Conservation (phyloP, 345 rosid species). For the Eucalyptus pumila region DNA sequence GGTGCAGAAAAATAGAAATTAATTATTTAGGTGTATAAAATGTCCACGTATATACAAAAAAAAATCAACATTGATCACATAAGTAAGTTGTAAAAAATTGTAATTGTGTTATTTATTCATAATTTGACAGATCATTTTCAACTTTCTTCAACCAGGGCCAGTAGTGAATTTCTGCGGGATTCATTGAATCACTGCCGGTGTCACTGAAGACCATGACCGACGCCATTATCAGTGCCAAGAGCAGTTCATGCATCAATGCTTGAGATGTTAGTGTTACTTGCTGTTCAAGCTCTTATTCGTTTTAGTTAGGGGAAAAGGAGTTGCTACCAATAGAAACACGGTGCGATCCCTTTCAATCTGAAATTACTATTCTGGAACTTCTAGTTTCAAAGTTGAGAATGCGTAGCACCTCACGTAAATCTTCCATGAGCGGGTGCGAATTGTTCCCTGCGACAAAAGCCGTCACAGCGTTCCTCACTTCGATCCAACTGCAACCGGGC, state of each 20-base stretch:
- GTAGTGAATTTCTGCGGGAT: neutral
- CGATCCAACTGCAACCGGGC: slow-evolving; percentile 84
- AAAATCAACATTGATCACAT: neutral
- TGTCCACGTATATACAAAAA: neutral
- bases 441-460: slow-evolving; percentile 38
- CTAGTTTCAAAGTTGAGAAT: slow-evolving; percentile 39
- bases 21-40: neutral
- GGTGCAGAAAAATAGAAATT: neutral
- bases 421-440: slow-evolving; percentile 14
- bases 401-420: slow-evolving; percentile 11
- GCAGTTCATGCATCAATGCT: neutral
- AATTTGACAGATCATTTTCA: neutral
- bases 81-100: neutral
- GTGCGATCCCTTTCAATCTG: neutral
- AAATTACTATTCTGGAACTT: neutral
- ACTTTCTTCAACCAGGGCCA: neutral
- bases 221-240: neutral
- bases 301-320: neutral
- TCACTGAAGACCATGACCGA: neutral
- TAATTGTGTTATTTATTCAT: neutral
- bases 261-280: neutral
- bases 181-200: neutral
- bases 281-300: neutral
- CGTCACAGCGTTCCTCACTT: slow-evolving; percentile 34
- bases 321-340: neutral